These are phyloP conservation scores for Torrubiellomyces zombiae DNA, from an alignment of 2,329 filamentous ascomycete genomes.

Conservation along the genomic window DNA sequence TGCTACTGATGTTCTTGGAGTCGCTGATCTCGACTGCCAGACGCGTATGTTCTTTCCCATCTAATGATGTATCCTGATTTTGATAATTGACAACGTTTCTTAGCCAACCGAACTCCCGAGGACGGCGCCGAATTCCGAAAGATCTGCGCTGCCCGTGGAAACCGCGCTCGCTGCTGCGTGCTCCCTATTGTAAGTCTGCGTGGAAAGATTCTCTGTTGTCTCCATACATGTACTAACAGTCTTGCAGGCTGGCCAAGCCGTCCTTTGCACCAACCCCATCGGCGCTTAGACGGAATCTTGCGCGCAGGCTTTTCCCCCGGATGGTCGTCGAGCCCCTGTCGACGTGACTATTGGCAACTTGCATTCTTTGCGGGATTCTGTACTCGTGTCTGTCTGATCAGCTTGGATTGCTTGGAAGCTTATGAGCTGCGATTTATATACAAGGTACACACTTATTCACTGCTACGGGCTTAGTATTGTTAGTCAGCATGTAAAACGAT, in stretches of 20 bases:
- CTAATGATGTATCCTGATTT: too few species aligned
- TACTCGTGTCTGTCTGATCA: too few species aligned
- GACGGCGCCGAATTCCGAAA: not conserved
- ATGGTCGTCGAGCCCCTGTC: too few species aligned
- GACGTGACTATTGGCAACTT: too few species aligned
- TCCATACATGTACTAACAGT: not conserved
- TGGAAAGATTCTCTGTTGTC: not conserved
- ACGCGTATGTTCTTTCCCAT: conserved; percentile 3
- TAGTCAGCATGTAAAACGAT: too few species aligned
- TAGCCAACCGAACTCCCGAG: not conserved
- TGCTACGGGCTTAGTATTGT: too few species aligned
- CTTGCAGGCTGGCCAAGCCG: conserved; percentile 1
- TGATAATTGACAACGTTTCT: not conserved
- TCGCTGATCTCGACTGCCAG: conserved; percentile 5
- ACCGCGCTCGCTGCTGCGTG: conserved; percentile 4
- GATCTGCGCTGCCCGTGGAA: conserved; percentile 1
- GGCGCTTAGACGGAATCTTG: too few species aligned
- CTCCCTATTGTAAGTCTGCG: conserved; percentile 5
- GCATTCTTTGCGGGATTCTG: too few species aligned
- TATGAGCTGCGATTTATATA: too few species aligned
- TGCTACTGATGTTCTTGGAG: conserved; percentile 4
- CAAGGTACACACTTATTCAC: too few species aligned
- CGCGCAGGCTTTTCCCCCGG: too few species aligned
- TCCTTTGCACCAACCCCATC: conserved; percentile 2
- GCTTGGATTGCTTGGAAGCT: too few species aligned